Evolutionary conservation across 768 basidiomycete genomes (phyloP).

Genomic region (Suillus decipiens): DNA sequence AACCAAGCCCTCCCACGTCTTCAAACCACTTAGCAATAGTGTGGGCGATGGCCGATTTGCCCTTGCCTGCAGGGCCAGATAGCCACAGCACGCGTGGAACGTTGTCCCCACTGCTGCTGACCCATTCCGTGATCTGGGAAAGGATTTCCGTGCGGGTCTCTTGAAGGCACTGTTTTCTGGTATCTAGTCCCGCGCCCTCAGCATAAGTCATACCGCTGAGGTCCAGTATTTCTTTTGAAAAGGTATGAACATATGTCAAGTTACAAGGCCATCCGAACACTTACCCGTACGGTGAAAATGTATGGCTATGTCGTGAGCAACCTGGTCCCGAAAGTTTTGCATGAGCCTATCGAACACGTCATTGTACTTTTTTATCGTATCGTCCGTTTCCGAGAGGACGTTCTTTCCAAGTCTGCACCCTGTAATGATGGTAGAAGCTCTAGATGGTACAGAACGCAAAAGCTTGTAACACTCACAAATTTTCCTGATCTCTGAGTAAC

Average conservation of each 20-base stretch:
- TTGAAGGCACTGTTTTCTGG: no score
- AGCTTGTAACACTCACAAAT: no score
- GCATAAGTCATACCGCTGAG: not conserved
- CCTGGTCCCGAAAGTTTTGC: not conserved
- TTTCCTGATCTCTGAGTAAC: no score
- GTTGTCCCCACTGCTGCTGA: slow-evolving; percentile 11
- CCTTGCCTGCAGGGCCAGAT: slow-evolving; percentile 27
- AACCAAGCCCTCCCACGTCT: slow-evolving; percentile 16
- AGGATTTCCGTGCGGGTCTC: no score
- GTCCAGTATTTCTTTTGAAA: not conserved
- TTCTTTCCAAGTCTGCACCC: slow-evolving; percentile 1
- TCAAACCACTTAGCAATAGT: no score
- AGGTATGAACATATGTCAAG: not conserved
- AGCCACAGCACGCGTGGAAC: slow-evolving; percentile 22
- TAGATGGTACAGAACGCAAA: no score
- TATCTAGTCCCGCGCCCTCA: no score
- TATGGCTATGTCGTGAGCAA: not conserved
- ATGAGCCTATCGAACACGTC: no score
- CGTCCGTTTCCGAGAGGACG: not conserved
- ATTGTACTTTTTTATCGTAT: not conserved
- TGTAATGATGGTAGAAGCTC: not conserved
- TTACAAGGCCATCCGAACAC: not conserved
- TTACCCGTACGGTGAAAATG: slow-evolving; percentile 4
- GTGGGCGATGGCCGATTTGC: no score
- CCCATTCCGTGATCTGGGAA: no score